Evolutionary conservation across 2,329 filamentous ascomycete genomes (phyloP), one percentile per base, ranked within the genome.

Genomic region (Septoria petroselini): DNA sequence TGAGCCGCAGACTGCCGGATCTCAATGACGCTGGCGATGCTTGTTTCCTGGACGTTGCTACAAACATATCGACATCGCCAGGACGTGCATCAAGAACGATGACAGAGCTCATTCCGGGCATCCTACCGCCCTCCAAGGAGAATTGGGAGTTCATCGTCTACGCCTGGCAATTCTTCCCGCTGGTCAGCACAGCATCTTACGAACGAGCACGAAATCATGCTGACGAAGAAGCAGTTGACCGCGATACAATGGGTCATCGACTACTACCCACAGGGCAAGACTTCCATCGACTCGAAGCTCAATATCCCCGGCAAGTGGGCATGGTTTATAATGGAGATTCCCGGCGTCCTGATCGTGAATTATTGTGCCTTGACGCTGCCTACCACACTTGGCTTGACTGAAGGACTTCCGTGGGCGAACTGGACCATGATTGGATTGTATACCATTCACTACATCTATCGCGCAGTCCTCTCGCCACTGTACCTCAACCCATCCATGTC

Each of bases 201-300:
- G 7, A 17, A 18, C 7, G 6, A 4, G 8, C 9, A 8, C 7
- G 12, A 17, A 37, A 7, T 14, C 41, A 41, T 12, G n/a, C 34
- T 45, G 19, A 43, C 35, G 25, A 19, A 59, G 43, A 38, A 48
- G 57, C 51, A 95, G 89, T 64, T 89, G 56, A 84, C 84, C 0
- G 78, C 82, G 1, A 43, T 81, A 17, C 90, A 95, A 81, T 94
- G 86, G 84, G 52, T 84, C 48, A 72, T 78, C n/a, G 78, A 81
- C 48, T 95, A 82, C 79, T 93, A 96, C 68, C 88, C 88, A 42
- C 89, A 91, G 75, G 93, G 93, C 68, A 97, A 97, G 72, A 95
- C 91, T 2, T 95, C 89, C 3, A 78, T 83, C 14, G 65, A 76
- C 2, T 90, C 85, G 61, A 73, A 73, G 9, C 75, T 93, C 66